Percentiles rank a stretch among this genome's conserved stretches.
phyloP scores from a whole-genome alignment of 2,329 filamentous ascomycete species.

The Colletotrichum godetiae region DNA sequence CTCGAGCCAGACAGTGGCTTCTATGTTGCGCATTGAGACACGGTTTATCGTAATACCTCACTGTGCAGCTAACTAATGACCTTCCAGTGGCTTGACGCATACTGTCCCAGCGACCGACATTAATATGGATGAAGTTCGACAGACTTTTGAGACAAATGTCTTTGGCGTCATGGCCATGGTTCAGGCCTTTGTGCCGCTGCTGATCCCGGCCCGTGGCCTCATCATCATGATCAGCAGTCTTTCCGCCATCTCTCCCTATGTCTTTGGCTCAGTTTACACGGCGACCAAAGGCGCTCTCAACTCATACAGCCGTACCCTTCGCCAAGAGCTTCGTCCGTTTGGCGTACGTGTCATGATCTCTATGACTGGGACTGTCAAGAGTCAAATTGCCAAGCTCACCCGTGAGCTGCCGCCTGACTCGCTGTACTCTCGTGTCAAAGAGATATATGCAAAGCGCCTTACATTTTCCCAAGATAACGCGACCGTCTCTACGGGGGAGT shows the following conservation, averaged over 20 bases:
- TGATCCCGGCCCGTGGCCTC: conserved; percentile 62
- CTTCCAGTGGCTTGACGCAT: conserved; percentile 60
- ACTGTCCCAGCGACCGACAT: conserved; percentile 64
- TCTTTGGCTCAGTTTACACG: conserved; percentile 65
- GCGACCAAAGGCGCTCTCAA: conserved; percentile 67
- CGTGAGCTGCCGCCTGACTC: conserved; percentile 57
- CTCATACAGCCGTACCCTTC: conserved; percentile 63
- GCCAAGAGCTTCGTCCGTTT: conserved; percentile 64
- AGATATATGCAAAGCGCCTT: conserved; percentile 58
- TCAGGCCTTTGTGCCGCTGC: conserved; percentile 59
- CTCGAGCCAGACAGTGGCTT: neutral
- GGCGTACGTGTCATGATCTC: conserved; percentile 68
- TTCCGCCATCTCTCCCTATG: conserved; percentile 61
- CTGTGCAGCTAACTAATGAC: neutral
- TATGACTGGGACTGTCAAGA: conserved; percentile 64
- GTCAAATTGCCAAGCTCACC: conserved; percentile 58
- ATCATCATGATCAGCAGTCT: conserved; percentile 67
- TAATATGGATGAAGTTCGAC: conserved; percentile 62
- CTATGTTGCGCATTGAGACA: neutral
- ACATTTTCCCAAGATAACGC: conserved; percentile 60
- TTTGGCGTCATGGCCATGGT: conserved; percentile 68
- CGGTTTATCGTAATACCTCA: neutral
- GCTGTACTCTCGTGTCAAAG: conserved; percentile 57
- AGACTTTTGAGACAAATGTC: conserved; percentile 67
- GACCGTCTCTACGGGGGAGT: conserved; percentile 57